phyloP scores from a whole-genome alignment of 805 yeast species.

The Nakazawaea wyomingensis region DNA sequence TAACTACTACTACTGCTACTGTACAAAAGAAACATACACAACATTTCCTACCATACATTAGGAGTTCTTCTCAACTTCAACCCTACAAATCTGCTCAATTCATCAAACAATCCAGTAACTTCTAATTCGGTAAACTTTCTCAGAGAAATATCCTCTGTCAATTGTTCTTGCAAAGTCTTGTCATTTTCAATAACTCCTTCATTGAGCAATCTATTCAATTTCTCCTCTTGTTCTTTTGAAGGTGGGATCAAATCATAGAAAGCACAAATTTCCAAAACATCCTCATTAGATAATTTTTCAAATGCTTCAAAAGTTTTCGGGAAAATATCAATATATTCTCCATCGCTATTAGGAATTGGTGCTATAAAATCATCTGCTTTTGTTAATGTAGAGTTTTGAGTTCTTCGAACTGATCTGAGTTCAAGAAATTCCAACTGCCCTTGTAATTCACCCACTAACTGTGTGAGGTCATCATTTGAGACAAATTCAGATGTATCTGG shows the following conservation, averaged over 20 bases:
- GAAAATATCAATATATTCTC: conserved; percentile 48
- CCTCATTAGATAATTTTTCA: conserved; percentile 35
- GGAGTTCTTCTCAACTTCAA: conserved; percentile 46
- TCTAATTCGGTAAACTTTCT: conserved; percentile 41
- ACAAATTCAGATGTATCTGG: conserved; percentile 47
- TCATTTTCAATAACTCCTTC: conserved; percentile 34
- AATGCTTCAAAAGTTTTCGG: conserved; percentile 59
- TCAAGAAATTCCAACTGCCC: conserved; percentile 79
- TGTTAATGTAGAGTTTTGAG: conserved; percentile 52
- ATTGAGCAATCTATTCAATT: conserved; percentile 44
- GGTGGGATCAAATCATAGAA: conserved; percentile 79
- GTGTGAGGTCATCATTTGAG: conserved; percentile 79
- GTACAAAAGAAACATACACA: neutral
- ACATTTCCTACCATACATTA: conserved; percentile 8
- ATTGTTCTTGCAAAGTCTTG: conserved; percentile 25
- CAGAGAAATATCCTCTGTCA: conserved; percentile 6
- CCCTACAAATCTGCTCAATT: conserved; percentile 67
- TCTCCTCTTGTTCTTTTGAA: conserved; percentile 46
- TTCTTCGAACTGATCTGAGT: conserved; percentile 68
- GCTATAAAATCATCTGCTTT: conserved; percentile 44
- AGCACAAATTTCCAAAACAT: conserved; percentile 50
- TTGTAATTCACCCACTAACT: conserved; percentile 84
- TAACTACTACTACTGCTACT: too few relatives aligned
- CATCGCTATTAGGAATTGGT: conserved; percentile 74
- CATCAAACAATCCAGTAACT: conserved; percentile 50